Conservation (phyloP, 2,329 filamentous ascomycete species). For the Pseudophaeomoniella oleicola region DNA sequence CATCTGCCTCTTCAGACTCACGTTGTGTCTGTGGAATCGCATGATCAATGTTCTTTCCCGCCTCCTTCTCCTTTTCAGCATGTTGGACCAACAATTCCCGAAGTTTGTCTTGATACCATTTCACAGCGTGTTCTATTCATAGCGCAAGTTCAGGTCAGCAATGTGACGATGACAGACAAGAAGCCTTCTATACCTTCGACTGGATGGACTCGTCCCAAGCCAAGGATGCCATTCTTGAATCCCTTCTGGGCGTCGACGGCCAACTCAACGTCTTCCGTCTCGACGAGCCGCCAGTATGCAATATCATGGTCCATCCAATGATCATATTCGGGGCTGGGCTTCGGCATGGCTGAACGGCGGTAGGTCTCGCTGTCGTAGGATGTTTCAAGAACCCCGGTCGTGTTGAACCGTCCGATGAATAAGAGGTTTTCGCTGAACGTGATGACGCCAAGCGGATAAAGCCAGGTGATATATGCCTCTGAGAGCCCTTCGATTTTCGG, state of each 20-base stretch:
- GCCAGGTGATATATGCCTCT: slow-evolving; percentile 9
- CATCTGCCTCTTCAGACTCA: slow-evolving; percentile 7
- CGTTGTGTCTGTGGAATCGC: slow-evolving; percentile 8
- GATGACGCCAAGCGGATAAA: slow-evolving; percentile 7
- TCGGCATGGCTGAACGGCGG: slow-evolving; percentile 5
- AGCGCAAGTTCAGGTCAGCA: background rate
- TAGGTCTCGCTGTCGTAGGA: slow-evolving; percentile 11
- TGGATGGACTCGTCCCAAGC: slow-evolving; percentile 7
- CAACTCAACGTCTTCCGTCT: slow-evolving; percentile 9
- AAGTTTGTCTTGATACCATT: slow-evolving; percentile 10
- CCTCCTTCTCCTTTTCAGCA: slow-evolving; percentile 7
- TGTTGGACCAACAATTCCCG: slow-evolving; percentile 5
- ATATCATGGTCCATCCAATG: slow-evolving; percentile 10
- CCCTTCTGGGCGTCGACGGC: slow-evolving; percentile 9
- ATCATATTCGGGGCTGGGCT: slow-evolving; percentile 8
- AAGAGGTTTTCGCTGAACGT: slow-evolving; percentile 10
- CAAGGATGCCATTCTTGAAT: slow-evolving; percentile 8
- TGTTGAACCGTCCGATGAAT: slow-evolving; percentile 10
- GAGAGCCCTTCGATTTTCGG: slow-evolving; percentile 7
- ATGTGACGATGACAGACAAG: background rate
- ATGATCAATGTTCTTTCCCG: slow-evolving; percentile 8
- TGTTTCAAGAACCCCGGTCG: slow-evolving; percentile 7
- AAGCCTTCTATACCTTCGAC: slow-evolving; percentile 6
- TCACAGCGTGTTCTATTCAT: slow-evolving; percentile 8
- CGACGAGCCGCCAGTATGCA: slow-evolving; percentile 9